Evolutionary conservation across 1,139 yeast genomes (phyloP).

Genomic region (Maudiozyma humilis): DNA sequence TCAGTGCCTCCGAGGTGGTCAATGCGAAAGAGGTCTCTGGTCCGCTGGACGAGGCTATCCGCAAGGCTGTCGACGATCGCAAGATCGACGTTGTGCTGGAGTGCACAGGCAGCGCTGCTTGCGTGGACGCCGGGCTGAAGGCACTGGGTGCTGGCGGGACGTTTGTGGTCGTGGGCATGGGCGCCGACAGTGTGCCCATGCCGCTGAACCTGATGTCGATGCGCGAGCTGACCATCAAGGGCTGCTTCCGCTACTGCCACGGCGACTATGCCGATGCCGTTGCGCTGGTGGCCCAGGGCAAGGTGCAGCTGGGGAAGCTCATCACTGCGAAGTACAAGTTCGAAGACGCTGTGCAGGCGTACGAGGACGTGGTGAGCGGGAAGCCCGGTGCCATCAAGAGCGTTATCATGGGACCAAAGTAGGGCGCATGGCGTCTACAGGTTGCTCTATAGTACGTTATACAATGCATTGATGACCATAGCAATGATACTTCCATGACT

Average conservation of each 20-base stretch:
- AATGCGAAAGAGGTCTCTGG: slow-evolving; percentile 37
- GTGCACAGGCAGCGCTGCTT: slow-evolving; percentile 66
- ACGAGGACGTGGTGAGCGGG: slow-evolving; percentile 45
- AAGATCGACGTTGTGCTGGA: slow-evolving; percentile 57
- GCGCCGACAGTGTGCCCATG: slow-evolving; percentile 55
- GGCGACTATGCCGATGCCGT: slow-evolving; percentile 76
- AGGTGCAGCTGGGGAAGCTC: slow-evolving; percentile 53
- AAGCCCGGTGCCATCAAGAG: slow-evolving; percentile 46
- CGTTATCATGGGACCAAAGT: slow-evolving; percentile 48
- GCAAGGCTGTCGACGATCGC: slow-evolving; percentile 37
- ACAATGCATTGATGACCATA: no score
- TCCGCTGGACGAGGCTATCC: slow-evolving; percentile 32
- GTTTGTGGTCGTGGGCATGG: slow-evolving; percentile 72
- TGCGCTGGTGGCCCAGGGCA: slow-evolving; percentile 52
- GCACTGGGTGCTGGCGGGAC: slow-evolving; percentile 55
- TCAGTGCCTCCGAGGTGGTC: slow-evolving; percentile 41
- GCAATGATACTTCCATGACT: no score
- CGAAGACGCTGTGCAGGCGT: slow-evolving; percentile 72
- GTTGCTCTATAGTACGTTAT: no score
- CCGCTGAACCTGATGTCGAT: slow-evolving; percentile 67
- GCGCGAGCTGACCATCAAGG: slow-evolving; percentile 63
- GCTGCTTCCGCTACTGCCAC: slow-evolving; percentile 73
- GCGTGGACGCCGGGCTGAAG: slow-evolving; percentile 56
- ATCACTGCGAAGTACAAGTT: slow-evolving; percentile 73
- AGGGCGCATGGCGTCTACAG: no score